A percentile compares a stretch with the other conserved stretches of the same genome.
Conservation (phyloP, 805 yeast genomes). For the Ogataea kodamae region DNA sequence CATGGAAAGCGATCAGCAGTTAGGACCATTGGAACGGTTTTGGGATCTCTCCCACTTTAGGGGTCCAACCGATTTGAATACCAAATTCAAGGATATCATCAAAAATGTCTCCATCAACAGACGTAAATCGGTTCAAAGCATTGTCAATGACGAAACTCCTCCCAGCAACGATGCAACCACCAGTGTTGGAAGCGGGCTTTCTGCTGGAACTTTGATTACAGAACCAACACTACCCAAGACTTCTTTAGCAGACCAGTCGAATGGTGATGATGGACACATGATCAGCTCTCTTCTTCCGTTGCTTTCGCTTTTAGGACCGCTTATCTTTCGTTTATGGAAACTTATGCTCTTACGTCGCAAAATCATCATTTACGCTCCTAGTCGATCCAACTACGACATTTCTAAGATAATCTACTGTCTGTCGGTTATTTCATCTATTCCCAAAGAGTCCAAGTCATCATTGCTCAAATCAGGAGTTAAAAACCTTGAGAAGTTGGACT, state of each 20-base stretch:
- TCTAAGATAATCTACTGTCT: constrained; percentile 56
- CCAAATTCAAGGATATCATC: constrained; percentile 24
- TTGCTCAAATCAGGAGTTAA: constrained; percentile 28
- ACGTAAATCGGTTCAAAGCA: constrained; percentile 23
- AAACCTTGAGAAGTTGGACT: constrained; percentile 25
- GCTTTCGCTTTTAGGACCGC: constrained; percentile 57
- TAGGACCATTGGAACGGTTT: constrained; percentile 23
- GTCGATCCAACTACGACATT: constrained; percentile 34
- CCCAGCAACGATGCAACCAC: constrained; percentile 14
- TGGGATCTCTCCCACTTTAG: constrained; percentile 32
- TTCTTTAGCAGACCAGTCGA: constrained; percentile 9
- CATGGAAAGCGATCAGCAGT: constrained; percentile 22
- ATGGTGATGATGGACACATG: constrained; percentile 38
- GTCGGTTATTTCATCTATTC: constrained; percentile 59
- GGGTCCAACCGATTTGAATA: constrained; percentile 27
- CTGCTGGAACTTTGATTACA: constrained; percentile 17
- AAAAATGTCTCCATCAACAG: constrained; percentile 20
- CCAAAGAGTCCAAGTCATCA: constrained; percentile 43
- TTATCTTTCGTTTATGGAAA: constrained; percentile 62
- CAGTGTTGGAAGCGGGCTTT: constrained; percentile 15
- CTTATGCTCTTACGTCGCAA: constrained; percentile 55
- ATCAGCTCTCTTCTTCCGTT: constrained; percentile 43
- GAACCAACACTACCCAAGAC: constrained; percentile 16
- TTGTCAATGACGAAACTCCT: constrained; percentile 17
- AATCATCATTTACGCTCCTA: constrained; percentile 42